Evolutionary conservation across 768 basidiomycete species (phyloP), one percentile per base, ranked within the genome.

Genomic region (Calocybe cyanea): DNA sequence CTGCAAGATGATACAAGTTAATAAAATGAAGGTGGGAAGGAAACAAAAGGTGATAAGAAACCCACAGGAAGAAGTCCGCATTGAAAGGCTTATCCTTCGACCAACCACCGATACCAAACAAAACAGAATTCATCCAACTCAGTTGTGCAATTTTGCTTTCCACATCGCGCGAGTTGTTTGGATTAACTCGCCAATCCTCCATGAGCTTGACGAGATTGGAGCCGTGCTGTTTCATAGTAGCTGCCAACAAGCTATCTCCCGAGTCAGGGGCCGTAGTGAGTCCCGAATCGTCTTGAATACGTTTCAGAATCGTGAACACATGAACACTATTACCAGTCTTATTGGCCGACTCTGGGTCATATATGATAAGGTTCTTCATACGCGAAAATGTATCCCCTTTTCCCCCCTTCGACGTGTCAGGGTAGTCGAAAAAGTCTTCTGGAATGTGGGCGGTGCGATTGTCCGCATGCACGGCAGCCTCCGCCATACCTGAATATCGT

Each of bases 401-500:
- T 7, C 21, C 30, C 1, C 19, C 20, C 14, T 37, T 39, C 10
- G 14, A 21, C 4, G 7, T 13, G 3, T 5, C 11, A 10, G 28
- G 21, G 21, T 41, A 49, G 25, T 45, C 40, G 25, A 55, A 55
- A 28, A 57, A 55, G 14, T 50, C 42, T 9, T 50, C 49, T 13
- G 56, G 56, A 15, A 55, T 45, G 5, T 36, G 14, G 21, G 63
- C 56, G 6, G 63, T 56, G 10, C 68, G 63, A 6, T 63, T 57
- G 14, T 70, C 51, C 7, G 56, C 45, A 46, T 81, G 76, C 6
- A 78, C 72, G 1, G 77, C 75, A 2, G 76, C 62, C 60, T 79
- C 71, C 1, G 82, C 79, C 13, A 85, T 64, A 30, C 81, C 83
- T 82, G 42, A 36, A n/a, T 46, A 35, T 15, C 32, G 18, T 25